Evolutionary conservation across 768 basidiomycete genomes (phyloP), one percentile per base, ranked within the genome.

Genomic region (Lentinula detonsa): DNA sequence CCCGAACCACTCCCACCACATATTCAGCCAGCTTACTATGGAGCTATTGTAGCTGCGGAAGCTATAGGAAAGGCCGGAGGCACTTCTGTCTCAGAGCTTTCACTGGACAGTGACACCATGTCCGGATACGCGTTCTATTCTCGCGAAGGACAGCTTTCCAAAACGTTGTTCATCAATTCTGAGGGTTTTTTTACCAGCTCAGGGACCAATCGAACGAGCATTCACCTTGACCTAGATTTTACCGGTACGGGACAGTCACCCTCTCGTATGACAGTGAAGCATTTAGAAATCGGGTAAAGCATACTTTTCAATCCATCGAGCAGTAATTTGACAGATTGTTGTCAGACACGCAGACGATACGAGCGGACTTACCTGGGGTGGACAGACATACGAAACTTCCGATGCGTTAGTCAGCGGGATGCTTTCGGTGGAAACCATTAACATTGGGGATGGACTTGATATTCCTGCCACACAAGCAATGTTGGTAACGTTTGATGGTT

Each of bases 71-170:
- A 67, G 11, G 76, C 71, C n/a, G 78, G 79, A 5, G 65, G 65
- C 5, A 72, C 78, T 1, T 71, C 71, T 45, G 72, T 78, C 21
- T 66, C 77, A 10, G 85, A 90, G 69, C 71, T 88, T 34, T 62
- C 61, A 13, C 72, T 86, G n/a, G 66, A 77, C 63, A 70, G 83
- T 63, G 52, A 76, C 1, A 72, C 76, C 28, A 68, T 87, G 37
- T 73, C 85, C 16, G 87, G 84, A 35, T 89, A 88, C 66, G 87
- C 82, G 2, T 79, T 85, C 61, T 88, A 80, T 66, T 85, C 85
- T 65, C 28, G 4, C 21, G 65, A 70, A 8, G 72, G 67, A 1
- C 53, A 13, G 0, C 71, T 88, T 51, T 72, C 63, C 10, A 78
- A 82, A 34, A 82, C 81, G 1, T 69, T 87, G 1, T 79, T 90